phyloP scores from a whole-genome alignment of 495 filamentous ascomycete species.

The Lophium mytilinum region DNA sequence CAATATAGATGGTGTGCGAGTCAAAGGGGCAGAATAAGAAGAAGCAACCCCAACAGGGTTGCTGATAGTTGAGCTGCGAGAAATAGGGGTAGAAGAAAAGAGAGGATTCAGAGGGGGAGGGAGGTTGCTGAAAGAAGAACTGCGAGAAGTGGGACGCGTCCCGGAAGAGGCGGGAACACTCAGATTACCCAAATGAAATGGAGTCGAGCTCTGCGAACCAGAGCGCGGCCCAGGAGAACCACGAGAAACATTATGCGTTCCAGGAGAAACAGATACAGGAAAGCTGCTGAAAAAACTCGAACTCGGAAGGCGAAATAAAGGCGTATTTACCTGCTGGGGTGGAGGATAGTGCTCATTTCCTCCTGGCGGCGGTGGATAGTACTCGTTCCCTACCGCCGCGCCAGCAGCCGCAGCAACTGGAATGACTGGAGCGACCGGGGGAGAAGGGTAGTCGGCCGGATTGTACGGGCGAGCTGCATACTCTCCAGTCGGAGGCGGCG shows the following conservation, averaged over 20 bases:
- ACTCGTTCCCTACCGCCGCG: conserved; percentile 3
- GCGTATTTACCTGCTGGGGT: conserved; percentile 21
- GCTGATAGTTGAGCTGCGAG: no score
- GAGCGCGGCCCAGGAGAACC: no score
- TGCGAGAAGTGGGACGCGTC: no score
- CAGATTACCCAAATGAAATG: no score
- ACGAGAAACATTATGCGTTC: no score
- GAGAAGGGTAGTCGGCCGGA: conserved; percentile 22
- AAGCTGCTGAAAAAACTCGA: background rate
- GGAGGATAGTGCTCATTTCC: conserved; percentile 16
- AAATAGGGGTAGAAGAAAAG: no score
- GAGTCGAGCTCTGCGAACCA: no score
- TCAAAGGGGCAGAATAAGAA: background rate
- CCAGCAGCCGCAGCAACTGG: background rate
- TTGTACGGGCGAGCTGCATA: conserved; percentile 23
- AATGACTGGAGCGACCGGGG: background rate
- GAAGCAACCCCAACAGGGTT: no score
- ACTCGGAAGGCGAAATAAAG: conserved; percentile 15
- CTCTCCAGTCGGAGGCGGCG: conserved; percentile 15
- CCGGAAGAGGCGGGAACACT: no score
- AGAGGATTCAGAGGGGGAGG: no score
- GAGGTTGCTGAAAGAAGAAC: no score
- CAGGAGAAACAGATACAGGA: background rate
- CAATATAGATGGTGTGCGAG: no score
- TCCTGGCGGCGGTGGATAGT: conserved; percentile 16